Percentiles rank a stretch among this genome's conserved stretches.
phyloP scores from a whole-genome alignment of 805 yeast genomes.

The Candida xyloterini region DNA sequence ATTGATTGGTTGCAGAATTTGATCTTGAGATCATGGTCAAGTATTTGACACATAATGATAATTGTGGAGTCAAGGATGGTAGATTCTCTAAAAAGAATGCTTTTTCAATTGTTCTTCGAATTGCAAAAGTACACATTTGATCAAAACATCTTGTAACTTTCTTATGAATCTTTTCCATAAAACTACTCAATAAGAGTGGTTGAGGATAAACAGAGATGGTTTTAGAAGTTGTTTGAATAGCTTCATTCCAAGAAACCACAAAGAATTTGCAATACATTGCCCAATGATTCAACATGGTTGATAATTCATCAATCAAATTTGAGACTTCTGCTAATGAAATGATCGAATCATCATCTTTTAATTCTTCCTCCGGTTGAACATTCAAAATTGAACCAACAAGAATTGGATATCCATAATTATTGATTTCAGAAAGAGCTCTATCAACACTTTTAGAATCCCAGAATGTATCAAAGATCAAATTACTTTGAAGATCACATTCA shows the following conservation, averaged over 20 bases:
- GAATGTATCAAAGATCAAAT: conserved; percentile 81
- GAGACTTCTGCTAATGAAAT: conserved; percentile 63
- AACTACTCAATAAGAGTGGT: conserved; percentile 51
- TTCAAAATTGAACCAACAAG: conserved; percentile 36
- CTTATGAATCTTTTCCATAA: conserved; percentile 51
- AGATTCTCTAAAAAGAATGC: conserved; percentile 77
- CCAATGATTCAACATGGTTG: conserved; percentile 84
- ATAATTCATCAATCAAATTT: conserved; percentile 64
- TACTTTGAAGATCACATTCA: conserved; percentile 92
- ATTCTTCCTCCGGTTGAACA: conserved; percentile 24
- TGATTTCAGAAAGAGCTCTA: conserved; percentile 51
- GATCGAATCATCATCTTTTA: conserved; percentile 16
- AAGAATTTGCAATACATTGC: conserved; percentile 71
- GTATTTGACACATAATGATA: conserved; percentile 28
- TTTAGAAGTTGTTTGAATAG: conserved; percentile 25
- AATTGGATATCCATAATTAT: conserved; percentile 50
- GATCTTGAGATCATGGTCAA: conserved; percentile 23
- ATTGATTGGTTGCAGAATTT: conserved; percentile 16
- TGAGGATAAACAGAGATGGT: conserved; percentile 43
- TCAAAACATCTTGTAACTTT: conserved; percentile 64
- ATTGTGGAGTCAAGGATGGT: conserved; percentile 49
- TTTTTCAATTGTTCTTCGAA: conserved; percentile 76
- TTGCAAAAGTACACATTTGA: conserved; percentile 57
- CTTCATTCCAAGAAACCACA: conserved; percentile 62
- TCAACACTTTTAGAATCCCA: conserved; percentile 68